phyloP scores from a whole-genome alignment of 2,329 filamentous ascomycete species.

The Sodiomyces alkalinus region DNA sequence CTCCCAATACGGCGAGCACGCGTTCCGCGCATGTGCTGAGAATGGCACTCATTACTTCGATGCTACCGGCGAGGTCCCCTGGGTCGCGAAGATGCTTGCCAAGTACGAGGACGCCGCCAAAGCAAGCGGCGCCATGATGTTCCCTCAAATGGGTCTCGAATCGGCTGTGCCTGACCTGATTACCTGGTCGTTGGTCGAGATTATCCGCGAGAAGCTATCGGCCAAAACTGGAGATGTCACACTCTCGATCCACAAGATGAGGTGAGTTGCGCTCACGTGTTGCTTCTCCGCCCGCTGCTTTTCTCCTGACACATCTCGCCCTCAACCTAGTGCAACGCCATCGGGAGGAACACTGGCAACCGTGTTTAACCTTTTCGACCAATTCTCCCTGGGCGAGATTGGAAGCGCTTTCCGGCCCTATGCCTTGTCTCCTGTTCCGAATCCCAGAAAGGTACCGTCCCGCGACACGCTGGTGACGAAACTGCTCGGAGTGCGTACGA shows the following conservation, averaged over 20 bases:
- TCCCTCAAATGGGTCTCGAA: constrained; percentile 48
- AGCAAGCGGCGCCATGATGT: constrained; percentile 38
- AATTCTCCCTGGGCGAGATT: constrained; percentile 33
- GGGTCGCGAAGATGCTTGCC: constrained; percentile 41
- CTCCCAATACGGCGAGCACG: constrained; percentile 36
- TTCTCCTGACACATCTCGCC: constrained; percentile 4
- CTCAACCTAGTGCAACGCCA: constrained; percentile 23
- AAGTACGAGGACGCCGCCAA: constrained; percentile 40
- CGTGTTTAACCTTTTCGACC: constrained; percentile 41
- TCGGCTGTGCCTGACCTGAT: constrained; percentile 46
- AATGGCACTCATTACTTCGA: constrained; percentile 51
- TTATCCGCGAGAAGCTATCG: constrained; percentile 32
- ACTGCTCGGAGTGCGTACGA: constrained; percentile 31
- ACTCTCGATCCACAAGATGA: constrained; percentile 29
- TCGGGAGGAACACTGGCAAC: constrained; percentile 59
- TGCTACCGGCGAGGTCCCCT: constrained; percentile 45
- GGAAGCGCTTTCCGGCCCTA: constrained; percentile 31
- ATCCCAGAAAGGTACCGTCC: constrained; percentile 16
- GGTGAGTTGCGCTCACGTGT: constrained; percentile 19
- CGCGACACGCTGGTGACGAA: constrained; percentile 23
- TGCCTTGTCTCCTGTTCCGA: constrained; percentile 40
- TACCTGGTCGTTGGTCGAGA: constrained; percentile 35
- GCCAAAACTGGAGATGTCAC: constrained; percentile 37
- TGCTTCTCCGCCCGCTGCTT: too few species aligned
- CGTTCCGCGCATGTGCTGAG: constrained; percentile 46